These are phyloP conservation scores for Lineolata rhizophorae DNA, from an alignment of 495 filamentous ascomycete species.

Conservation along the genomic window DNA sequence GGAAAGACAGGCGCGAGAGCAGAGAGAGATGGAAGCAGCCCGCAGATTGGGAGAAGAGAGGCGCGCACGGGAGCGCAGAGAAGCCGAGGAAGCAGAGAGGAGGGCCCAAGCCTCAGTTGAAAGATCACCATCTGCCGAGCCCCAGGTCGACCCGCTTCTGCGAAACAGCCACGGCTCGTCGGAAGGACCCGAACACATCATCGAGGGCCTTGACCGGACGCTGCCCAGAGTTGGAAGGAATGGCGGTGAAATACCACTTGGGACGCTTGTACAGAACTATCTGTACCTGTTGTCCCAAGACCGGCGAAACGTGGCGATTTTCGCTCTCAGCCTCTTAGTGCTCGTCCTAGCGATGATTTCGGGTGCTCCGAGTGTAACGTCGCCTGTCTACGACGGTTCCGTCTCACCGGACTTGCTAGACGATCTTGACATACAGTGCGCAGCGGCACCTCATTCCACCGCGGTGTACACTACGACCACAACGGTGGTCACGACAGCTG, in stretches of 20 bases:
- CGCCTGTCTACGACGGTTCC: too few species aligned
- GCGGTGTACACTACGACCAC: too few species aligned
- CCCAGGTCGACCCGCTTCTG: conserved; percentile 1
- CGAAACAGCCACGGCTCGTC: background rate
- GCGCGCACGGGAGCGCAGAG: background rate
- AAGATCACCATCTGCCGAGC: conserved; percentile 4
- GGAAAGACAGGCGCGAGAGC: conserved; percentile 2
- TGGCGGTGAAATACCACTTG: conserved; percentile 15
- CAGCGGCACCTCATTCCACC: too few species aligned
- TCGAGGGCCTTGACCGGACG: too few species aligned
- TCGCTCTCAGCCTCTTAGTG: conserved; percentile 21
- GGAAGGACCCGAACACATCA: background rate
- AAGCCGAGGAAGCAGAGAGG: background rate
- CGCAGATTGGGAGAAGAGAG: conserved; percentile 5
- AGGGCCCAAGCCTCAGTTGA: conserved; percentile 3
- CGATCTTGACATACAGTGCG: too few species aligned
- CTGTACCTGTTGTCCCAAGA: conserved; percentile 44
- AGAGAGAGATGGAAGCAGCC: background rate
- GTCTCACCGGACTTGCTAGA: too few species aligned
- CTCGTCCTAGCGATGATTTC: background rate
- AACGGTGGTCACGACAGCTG: too few species aligned
- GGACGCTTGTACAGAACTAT: conserved; percentile 40
- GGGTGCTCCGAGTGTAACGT: too few species aligned
- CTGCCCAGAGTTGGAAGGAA: too few species aligned
- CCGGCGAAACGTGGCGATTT: conserved; percentile 46